Conservation (phyloP, 208 protist genomes). For the Leishmania lainsoni region DNA sequence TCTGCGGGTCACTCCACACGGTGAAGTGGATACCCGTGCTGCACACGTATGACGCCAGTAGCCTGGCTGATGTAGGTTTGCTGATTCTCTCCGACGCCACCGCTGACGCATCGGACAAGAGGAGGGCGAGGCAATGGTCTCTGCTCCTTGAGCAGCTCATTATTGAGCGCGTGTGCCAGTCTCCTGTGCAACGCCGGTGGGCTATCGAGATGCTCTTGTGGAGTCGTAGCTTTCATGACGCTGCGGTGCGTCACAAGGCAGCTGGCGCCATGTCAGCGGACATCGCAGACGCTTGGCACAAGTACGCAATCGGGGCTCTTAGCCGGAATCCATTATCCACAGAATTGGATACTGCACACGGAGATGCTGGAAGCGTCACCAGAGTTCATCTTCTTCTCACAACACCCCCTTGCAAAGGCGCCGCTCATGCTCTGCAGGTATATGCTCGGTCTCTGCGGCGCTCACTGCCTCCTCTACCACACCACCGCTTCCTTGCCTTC, state of each 20-base stretch:
- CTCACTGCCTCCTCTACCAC: constrained; percentile 20
- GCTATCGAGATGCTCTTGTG: constrained; percentile 27
- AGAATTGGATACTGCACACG: neutral
- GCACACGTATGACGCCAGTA: constrained; percentile 38
- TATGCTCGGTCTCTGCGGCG: constrained; percentile 15
- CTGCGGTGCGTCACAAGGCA: constrained; percentile 5
- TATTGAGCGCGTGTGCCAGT: constrained; percentile 27
- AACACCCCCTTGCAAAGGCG: constrained; percentile 14
- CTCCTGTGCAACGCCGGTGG: constrained; percentile 18
- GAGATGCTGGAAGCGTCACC: constrained; percentile 9
- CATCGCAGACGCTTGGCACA: constrained; percentile 27
- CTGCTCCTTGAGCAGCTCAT: constrained; percentile 26
- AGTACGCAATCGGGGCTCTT: constrained; percentile 29
- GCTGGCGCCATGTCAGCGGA: constrained; percentile 5
- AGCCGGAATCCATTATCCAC: neutral
- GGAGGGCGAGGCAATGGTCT: neutral
- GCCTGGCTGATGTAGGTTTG: constrained; percentile 36
- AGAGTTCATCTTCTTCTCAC: constrained; percentile 1
- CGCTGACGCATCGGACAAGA: neutral
- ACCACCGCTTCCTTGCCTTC: constrained; percentile 37
- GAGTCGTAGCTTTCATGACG: constrained; percentile 20
- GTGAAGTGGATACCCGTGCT: constrained; percentile 42
- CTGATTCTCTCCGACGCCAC: constrained; percentile 14
- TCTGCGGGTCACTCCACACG: constrained; percentile 35
- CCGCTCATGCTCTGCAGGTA: constrained; percentile 19